Evolutionary conservation across 176 grass and related monocot genomes (phyloP).

Genomic region (Avena eriantha): DNA sequence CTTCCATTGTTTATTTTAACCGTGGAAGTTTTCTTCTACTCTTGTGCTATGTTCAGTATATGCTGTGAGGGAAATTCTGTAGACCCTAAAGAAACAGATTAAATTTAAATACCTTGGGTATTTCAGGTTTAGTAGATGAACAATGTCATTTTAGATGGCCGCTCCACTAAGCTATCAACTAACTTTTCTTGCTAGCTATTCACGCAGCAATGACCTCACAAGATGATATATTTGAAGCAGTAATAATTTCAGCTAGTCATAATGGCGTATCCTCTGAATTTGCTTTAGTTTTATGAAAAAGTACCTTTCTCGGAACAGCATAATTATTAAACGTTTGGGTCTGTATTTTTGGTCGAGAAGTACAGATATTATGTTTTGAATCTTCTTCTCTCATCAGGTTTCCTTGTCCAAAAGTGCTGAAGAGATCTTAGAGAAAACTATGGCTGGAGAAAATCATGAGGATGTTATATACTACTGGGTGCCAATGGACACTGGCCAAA

Average conservation of each 20-base stretch:
- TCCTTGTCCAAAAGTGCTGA: conserved; percentile 86
- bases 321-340: conserved; percentile 3
- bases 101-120: conserved; percentile 20
- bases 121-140: conserved; percentile 22
- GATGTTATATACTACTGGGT: conserved; percentile 91
- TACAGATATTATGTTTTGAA: conserved; percentile 32
- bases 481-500: conserved; percentile 56
- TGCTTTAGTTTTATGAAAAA: background rate
- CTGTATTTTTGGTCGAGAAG: conserved; percentile 22
- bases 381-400: conserved; percentile 55
- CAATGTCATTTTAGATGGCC: background rate
- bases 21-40: background rate
- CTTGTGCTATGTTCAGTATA: conserved; percentile 22
- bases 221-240: background rate
- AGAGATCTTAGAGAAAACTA: conserved; percentile 68
- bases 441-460: conserved; percentile 60
- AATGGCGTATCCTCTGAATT: conserved; percentile 6
- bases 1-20: conserved; percentile 25
- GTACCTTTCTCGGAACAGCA: background rate
- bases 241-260: conserved; percentile 3
- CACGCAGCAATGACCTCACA: conserved; percentile 16
- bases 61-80: conserved; percentile 17
- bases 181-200: conserved; percentile 5
- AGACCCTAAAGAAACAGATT: background rate
- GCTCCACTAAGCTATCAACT: conserved; percentile 29